Percentiles rank a stretch among this genome's conserved stretches.
Conservation (phyloP, 1,139 yeast genomes). For the Yarrowia galli region DNA sequence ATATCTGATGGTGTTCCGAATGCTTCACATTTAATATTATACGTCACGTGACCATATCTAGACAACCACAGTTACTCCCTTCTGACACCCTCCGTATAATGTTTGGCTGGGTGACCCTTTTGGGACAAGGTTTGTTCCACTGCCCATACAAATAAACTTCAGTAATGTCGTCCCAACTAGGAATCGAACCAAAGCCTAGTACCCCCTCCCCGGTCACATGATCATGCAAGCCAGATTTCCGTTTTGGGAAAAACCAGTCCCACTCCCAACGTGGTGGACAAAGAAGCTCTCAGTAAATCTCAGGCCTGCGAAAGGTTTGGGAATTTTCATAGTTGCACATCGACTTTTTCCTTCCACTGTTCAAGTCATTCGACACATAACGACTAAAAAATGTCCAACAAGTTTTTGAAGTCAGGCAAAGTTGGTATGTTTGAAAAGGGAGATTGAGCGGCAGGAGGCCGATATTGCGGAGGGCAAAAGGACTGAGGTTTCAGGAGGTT, state of each 20-base stretch:
- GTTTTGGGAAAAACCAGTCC: conserved; percentile 32
- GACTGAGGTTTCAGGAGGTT: conserved; percentile 7
- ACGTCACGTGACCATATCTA: no score
- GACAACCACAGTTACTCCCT: no score
- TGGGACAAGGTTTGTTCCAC: not conserved
- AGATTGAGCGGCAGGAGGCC: no score
- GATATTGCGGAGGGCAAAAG: conserved; percentile 13
- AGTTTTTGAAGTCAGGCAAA: conserved; percentile 40
- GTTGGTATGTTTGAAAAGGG: conserved; percentile 39
- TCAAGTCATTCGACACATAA: conserved; percentile 37
- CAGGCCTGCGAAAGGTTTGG: conserved; percentile 38
- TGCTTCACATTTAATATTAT: no score
- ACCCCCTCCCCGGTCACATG: not conserved
- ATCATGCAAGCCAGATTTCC: conserved; percentile 14
- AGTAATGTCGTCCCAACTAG: not conserved
- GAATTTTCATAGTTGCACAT: conserved; percentile 34
- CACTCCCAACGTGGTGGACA: conserved; percentile 30
- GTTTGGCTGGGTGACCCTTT: not conserved
- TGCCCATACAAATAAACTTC: not conserved
- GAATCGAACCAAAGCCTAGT: conserved; percentile 1
- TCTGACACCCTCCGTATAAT: not conserved
- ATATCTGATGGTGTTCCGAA: no score
- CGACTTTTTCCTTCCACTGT: conserved; percentile 36
- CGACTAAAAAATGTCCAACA: conserved; percentile 39
- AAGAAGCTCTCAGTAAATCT: conserved; percentile 30